Base-by-base conservation (phyloP, 2,329 filamentous ascomycete species). In the Microcyclosporella mali region DNA sequence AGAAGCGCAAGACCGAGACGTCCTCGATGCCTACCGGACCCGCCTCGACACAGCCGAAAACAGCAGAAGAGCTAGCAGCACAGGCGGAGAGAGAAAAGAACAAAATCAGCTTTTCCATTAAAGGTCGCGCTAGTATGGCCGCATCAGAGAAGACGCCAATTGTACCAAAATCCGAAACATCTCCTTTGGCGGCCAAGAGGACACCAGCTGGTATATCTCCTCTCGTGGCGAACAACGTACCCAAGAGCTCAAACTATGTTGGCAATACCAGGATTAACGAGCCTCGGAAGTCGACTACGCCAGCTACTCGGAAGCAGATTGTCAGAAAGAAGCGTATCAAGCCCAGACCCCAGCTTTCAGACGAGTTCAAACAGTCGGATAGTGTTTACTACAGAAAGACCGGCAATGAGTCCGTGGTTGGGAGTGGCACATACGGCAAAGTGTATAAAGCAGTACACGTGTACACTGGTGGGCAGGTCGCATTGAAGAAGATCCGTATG, bases 321-420 rank as follows among this genome's bases (percentile, higher is more conserved):
- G 70, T 85, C 41, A 79, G 79, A 2, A 74, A 85, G 64, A 85
- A 75, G 61, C 79, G 84, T 21, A 68, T 79, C 10, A 92, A 88
- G 59, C 72, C 80, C 35, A 80, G 82, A 40, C 88, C 87, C 2
- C 77, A 72, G 4, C 69, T 97, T 1, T 69, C 82, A 0, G 69
- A 80, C 17, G 86, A 95, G 25, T 78, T 90, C 56, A 79, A 81
- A 9, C 71, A 74, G 4, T 94, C 89, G 0, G 84, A 90, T 34
- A 95, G 89, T 0, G 88, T 97, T 3, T 97, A 94, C 66, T 95
- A 84, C 68, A 78, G 90, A 51, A 97, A 95, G 62, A 89, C 89
- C 1, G 90, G 90, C n/a, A 95, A 97, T 56, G 90, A 94, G 62
- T 97, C 90, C 0, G 90, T 97, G 0, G 84, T 97, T 15, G 90